Evolutionary conservation across 164 flowering plant species (phyloP).

Genomic region (Berberis thunbergii): DNA sequence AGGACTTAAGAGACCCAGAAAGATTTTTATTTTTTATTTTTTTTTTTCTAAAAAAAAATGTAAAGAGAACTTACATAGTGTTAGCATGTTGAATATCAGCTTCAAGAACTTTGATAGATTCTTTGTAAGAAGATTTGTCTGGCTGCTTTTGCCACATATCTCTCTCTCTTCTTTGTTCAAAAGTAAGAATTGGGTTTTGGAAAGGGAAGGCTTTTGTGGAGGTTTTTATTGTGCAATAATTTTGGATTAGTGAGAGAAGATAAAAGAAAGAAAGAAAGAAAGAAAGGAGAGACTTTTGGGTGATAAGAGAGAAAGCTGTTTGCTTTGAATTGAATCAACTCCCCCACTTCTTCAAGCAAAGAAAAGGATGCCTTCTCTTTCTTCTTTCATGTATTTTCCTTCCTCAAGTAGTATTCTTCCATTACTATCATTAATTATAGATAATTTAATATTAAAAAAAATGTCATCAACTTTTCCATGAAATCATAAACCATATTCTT

Average conservation of each 20-base stretch:
- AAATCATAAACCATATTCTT: no score
- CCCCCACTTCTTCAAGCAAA: conserved; percentile 26
- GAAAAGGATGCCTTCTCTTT: conserved; percentile 35
- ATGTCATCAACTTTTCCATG: no score
- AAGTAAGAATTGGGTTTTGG: neutral
- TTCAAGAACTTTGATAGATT: conserved; percentile 72
- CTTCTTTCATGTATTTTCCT: conserved; percentile 9
- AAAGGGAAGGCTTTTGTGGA: neutral
- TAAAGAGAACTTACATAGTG: conserved; percentile 35
- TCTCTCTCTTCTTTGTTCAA: conserved; percentile 1
- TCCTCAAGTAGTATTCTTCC: conserved; percentile 26
- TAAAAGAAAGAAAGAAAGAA: neutral
- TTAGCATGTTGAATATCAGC: conserved; percentile 85
- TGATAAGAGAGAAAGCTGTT: conserved; percentile 11
- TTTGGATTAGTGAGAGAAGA: neutral
- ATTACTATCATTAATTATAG: neutral
- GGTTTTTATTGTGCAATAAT: neutral
- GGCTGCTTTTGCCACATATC: conserved; percentile 54
- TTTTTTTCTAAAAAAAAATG: conserved; percentile 1
- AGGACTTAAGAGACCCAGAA: neutral
- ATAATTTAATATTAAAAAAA: neutral
- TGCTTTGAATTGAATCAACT: conserved; percentile 34
- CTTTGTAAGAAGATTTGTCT: conserved; percentile 41
- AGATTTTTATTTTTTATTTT: neutral
- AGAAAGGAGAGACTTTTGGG: neutral